Percentiles rank a stretch among this genome's conserved stretches.
Evolutionary conservation across 2,329 filamentous ascomycete species (phyloP).

Genomic region (Chrysoporthe deuterocubensis): DNA sequence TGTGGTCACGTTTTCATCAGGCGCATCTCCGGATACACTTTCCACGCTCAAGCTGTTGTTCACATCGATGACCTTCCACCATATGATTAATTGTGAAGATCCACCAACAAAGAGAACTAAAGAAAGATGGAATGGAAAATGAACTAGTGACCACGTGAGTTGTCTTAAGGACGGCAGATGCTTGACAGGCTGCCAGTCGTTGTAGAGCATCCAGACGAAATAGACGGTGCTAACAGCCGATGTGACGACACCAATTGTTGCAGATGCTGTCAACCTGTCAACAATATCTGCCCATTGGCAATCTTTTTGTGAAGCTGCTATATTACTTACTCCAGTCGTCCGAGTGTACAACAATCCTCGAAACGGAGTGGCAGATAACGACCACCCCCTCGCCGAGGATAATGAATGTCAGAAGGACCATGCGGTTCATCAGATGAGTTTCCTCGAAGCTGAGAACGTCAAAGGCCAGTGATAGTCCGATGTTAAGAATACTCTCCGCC

Average conservation of each 20-base stretch:
- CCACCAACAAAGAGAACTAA: constrained; percentile 68
- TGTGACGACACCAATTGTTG: constrained; percentile 46
- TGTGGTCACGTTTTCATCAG: neutral
- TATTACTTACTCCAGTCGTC: constrained; percentile 42
- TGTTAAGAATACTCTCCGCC: constrained; percentile 55
- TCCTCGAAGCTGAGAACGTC: constrained; percentile 62
- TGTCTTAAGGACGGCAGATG: constrained; percentile 61
- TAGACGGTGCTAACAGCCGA: constrained; percentile 45
- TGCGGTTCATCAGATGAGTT: constrained; percentile 66
- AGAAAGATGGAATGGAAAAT: constrained; percentile 63
- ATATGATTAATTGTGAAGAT: constrained; percentile 58
- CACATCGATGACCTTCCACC: constrained; percentile 41
- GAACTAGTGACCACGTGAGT: constrained; percentile 54
- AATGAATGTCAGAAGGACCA: constrained; percentile 67
- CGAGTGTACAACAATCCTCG: constrained; percentile 49
- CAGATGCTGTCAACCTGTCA: constrained; percentile 36
- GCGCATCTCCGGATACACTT: neutral
- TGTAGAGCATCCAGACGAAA: constrained; percentile 51
- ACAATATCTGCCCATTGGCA: constrained; percentile 10
- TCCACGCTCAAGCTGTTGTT: neutral
- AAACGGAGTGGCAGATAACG: constrained; percentile 56
- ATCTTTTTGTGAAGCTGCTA: neutral
- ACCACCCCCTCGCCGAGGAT: constrained; percentile 69
- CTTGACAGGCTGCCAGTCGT: constrained; percentile 68
- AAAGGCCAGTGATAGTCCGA: constrained; percentile 58